Percentiles rank a stretch among this genome's conserved stretches.
Evolutionary conservation across 805 yeast species (phyloP).

Genomic region (Yamadazyma sp.): DNA sequence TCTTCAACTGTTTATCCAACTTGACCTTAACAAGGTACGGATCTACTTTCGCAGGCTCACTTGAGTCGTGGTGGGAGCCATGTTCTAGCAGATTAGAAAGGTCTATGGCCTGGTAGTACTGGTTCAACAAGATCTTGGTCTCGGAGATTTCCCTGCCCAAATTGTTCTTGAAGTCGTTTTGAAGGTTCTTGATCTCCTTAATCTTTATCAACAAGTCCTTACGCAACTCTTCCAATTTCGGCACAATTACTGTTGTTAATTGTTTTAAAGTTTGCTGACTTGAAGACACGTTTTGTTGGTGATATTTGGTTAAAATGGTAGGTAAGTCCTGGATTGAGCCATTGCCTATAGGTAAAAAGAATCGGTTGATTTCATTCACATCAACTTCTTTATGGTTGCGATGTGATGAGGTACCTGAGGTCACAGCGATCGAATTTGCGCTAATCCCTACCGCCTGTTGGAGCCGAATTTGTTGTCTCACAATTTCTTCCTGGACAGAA

Average conservation of each 20-base stretch:
- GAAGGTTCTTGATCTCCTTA: constrained; percentile 78
- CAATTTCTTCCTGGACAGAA: constrained; percentile 83
- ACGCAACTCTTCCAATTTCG: constrained; percentile 55
- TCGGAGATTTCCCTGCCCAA: constrained; percentile 58
- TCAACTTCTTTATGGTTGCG: constrained; percentile 23
- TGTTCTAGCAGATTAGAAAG: constrained; percentile 48
- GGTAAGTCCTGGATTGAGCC: constrained; percentile 81
- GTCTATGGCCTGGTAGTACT: constrained; percentile 63
- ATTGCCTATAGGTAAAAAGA: constrained; percentile 73
- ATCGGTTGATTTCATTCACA: constrained; percentile 39
- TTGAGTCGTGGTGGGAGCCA: constrained; percentile 17
- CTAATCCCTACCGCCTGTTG: constrained; percentile 65
- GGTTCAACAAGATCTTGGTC: constrained; percentile 40
- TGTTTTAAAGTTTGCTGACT: constrained; percentile 49
- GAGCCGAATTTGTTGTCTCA: constrained; percentile 76
- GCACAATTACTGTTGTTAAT: constrained; percentile 47
- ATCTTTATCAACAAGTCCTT: constrained; percentile 81
- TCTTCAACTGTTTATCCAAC: constrained; percentile 74
- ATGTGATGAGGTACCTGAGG: constrained; percentile 12
- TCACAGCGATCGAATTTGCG: constrained; percentile 17
- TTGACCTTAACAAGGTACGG: constrained; percentile 75
- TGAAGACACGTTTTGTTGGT: constrained; percentile 39
- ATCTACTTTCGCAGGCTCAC: constrained; percentile 53
- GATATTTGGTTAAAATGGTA: constrained; percentile 54
- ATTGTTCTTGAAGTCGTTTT: constrained; percentile 80